Conservation (phyloP, 805 yeast species). For the Cyberlindnera xylosilytica region DNA sequence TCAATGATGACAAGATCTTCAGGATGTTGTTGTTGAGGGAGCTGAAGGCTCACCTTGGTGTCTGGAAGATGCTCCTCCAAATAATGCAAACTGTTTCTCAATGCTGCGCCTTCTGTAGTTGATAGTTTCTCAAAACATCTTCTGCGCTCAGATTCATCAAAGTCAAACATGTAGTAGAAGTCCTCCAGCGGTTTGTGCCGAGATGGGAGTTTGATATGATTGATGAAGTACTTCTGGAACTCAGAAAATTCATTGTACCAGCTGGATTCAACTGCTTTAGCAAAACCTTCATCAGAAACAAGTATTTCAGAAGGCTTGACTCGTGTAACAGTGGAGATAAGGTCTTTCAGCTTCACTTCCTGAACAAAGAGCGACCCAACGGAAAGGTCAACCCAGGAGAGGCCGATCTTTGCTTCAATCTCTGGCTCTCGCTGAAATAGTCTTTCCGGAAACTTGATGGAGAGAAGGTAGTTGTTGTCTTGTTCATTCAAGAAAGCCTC, state of each 20-base stretch:
- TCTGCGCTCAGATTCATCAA: constrained; percentile 22
- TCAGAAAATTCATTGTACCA: constrained; percentile 61
- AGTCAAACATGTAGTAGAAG: constrained; percentile 40
- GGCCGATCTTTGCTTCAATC: constrained; percentile 51
- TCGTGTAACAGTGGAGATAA: constrained; percentile 71
- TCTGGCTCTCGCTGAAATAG: constrained; percentile 36
- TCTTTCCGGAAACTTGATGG: constrained; percentile 58
- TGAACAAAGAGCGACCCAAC: constrained; percentile 77
- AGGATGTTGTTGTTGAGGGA: constrained; percentile 59
- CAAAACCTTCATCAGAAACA: constrained; percentile 44
- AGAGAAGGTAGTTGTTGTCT: constrained; percentile 65
- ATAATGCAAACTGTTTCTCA: constrained; percentile 64
- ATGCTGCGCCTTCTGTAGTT: constrained; percentile 53
- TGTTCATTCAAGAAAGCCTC: constrained; percentile 76
- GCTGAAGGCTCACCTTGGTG: constrained; percentile 54
- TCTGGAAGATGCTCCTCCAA: constrained; percentile 72
- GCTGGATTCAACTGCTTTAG: constrained; percentile 40
- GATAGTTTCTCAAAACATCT: constrained; percentile 33
- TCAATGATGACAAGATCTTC: constrained; percentile 70
- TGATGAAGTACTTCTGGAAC: constrained; percentile 52
- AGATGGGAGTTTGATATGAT: constrained; percentile 45
- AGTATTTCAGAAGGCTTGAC: constrained; percentile 80
- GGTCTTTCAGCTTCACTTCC: constrained; percentile 52
- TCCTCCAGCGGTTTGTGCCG: constrained; percentile 36
- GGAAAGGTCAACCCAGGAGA: constrained; percentile 87